These are phyloP conservation scores for Pyrenochaeta sp. DNA, from an alignment of 2,329 filamentous ascomycete genomes.

Conservation along the genomic window DNA sequence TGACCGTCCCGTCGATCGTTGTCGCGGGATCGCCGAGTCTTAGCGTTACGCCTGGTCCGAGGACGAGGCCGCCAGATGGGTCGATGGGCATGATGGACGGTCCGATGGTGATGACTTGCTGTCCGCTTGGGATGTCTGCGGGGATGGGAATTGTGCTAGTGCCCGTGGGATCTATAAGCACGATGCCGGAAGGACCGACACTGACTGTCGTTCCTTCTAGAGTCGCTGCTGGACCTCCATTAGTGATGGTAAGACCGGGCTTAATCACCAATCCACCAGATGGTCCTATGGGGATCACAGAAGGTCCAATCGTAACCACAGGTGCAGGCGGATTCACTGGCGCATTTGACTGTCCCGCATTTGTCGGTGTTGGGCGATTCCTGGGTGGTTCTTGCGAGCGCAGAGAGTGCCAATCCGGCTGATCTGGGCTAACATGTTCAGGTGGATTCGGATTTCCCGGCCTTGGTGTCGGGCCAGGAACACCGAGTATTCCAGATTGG, in stretches of 20 bases:
- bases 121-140: neutral
- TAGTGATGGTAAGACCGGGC: slow-evolving; percentile 18
- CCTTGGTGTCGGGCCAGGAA: slow-evolving; percentile 3
- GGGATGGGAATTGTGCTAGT: slow-evolving; percentile 1
- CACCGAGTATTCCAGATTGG: slow-evolving; percentile 5
- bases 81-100: slow-evolving; percentile 3
- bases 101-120: slow-evolving; percentile 5
- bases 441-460: neutral
- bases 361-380: neutral
- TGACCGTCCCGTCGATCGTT: slow-evolving; percentile 13
- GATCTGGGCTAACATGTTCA: neutral
- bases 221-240: slow-evolving; percentile 8
- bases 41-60: slow-evolving; percentile 16
- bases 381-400: neutral
- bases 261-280: slow-evolving; percentile 22
- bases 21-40: slow-evolving; percentile 14
- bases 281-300: slow-evolving; percentile 16
- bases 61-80: slow-evolving; percentile 7
- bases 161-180: slow-evolving; percentile 1
- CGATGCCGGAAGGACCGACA: slow-evolving; percentile 14
- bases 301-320: slow-evolving; percentile 19
- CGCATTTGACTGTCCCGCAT: neutral
- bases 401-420: neutral
- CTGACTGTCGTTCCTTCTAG: slow-evolving; percentile 19
- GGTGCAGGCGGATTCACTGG: slow-evolving; percentile 1